Evolutionary conservation across 208 protist genomes (phyloP), one percentile per base, ranked within the genome.

Genomic region (Acanthamoeba royreba): DNA sequence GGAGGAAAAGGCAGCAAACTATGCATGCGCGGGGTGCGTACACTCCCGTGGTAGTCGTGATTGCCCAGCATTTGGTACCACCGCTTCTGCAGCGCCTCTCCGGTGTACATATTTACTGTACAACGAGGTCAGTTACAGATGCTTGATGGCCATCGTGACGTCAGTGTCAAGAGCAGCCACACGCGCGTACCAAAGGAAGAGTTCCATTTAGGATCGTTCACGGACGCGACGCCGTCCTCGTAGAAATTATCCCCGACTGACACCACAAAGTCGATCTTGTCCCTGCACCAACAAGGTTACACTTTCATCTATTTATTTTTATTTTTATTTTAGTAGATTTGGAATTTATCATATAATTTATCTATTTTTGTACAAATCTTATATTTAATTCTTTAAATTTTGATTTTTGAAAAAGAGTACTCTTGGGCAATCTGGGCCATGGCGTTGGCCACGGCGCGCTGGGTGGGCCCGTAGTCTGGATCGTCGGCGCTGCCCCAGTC

Each of bases 211-310:
- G 35, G 19, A 42, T 95, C 92, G 8, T 87, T 47, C 9, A 69
- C 19, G 58, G 83, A 89, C 31, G 31, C 47, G 47, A 97, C 94
- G 4, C 96, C 96, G 22, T 95, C 47, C 45, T 31, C 42, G 72
- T 97, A 97, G 49, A 97, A 95, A 74, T 97, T 97, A 52, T 97
- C 96, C 25, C 96, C 96, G 22, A 95, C 96, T 11, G 95, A 95
- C 3, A 97, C 52, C 25, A 96, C 69, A 87, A 96, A 97, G 25
- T 89, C 90, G 38, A 96, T 94, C 8, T 92, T 49, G 19, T 63
- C 22, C 61, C 63, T 74, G 19, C 22, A 38, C 22, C 1, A 5
- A 0, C 17, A 5, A 25, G 22, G n/a, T 25, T 28, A 58, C 22
- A 58, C n/a, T 58, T 2, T 1, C 4, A 58, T 58, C 4, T 35